phyloP scores from a whole-genome alignment of 176 grass and related monocot species.

The Triticum urartu region DNA sequence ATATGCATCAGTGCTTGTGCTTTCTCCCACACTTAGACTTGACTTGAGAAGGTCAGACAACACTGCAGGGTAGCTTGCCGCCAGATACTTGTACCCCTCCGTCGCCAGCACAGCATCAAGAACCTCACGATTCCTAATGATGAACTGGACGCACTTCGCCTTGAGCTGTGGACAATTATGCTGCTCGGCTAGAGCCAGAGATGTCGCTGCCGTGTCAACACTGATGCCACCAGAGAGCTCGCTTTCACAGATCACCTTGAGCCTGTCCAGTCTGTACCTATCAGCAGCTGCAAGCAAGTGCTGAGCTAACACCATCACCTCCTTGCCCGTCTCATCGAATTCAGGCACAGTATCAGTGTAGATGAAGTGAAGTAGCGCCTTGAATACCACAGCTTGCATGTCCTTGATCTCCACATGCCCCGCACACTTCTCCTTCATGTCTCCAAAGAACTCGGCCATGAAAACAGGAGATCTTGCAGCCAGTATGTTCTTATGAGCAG shows the following conservation, averaged over 20 bases:
- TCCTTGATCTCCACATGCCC: not conserved
- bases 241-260: conserved; percentile 40
- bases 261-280: conserved; percentile 32
- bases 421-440: not conserved
- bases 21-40: not conserved
- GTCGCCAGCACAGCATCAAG: not conserved
- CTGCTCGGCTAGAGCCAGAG: conserved; percentile 41
- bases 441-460: not conserved
- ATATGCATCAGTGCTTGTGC: not conserved
- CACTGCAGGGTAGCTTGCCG: not conserved
- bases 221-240: conserved; percentile 29
- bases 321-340: not conserved
- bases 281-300: conserved; percentile 43
- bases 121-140: conserved; percentile 3
- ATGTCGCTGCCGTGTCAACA: conserved; percentile 34
- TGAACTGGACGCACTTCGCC: conserved; percentile 40
- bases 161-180: conserved; percentile 48
- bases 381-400: conserved; percentile 22
- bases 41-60: not conserved
- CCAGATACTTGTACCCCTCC: not conserved
- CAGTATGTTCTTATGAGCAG: too few relatives aligned
- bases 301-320: not conserved
- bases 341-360: conserved; percentile 37
- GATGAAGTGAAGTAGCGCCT: conserved; percentile 40
- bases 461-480: too few relatives aligned